Percentiles rank a stretch among this genome's conserved stretches.
These are phyloP conservation scores for Paraphoma chrysanthemicola DNA, from an alignment of 2,329 filamentous ascomycete species.

Conservation along the genomic window DNA sequence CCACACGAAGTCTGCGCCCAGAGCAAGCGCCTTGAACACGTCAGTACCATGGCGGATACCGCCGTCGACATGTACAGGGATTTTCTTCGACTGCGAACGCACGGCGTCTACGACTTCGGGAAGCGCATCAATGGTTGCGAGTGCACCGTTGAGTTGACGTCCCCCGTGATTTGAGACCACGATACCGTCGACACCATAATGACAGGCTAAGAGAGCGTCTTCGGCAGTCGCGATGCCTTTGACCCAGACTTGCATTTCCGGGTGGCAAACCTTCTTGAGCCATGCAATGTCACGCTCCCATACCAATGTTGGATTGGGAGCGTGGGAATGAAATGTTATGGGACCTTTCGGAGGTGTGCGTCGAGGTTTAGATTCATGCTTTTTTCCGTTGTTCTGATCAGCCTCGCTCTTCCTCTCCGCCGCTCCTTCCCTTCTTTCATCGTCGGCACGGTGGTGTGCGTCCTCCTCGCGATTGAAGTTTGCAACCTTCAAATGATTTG, in stretches of 20 bases:
- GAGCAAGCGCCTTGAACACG: conserved; percentile 90
- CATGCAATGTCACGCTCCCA: conserved; percentile 34
- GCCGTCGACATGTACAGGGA: conserved; percentile 86
- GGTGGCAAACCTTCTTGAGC: conserved; percentile 24
- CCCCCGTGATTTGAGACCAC: conserved; percentile 61
- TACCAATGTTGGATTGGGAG: conserved; percentile 26
- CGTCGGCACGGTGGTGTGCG: not conserved
- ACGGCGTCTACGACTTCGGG: conserved; percentile 68
- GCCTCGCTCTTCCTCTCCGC: not conserved
- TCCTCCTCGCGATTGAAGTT: conserved; percentile 25
- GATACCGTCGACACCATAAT: conserved; percentile 54
- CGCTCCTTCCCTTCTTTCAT: not conserved
- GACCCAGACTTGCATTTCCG: conserved; percentile 47
- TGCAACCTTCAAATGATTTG: conserved; percentile 26
- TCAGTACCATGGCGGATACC: conserved; percentile 88
- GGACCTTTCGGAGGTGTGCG: conserved; percentile 16
- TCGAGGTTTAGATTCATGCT: conserved; percentile 7
- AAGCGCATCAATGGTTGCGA: conserved; percentile 41
- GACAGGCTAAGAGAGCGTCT: conserved; percentile 52
- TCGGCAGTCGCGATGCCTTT: conserved; percentile 52
- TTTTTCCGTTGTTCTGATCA: conserved; percentile 1
- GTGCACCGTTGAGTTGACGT: conserved; percentile 57
- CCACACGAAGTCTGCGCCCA: conserved; percentile 89
- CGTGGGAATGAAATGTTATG: conserved; percentile 27
- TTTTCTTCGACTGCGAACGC: conserved; percentile 19